A percentile compares a stretch with the other conserved stretches of the same genome.
These are phyloP conservation scores for Sporisorium graminicola DNA, from an alignment of 1,284 basidiomycete species.

Conservation along the genomic window DNA sequence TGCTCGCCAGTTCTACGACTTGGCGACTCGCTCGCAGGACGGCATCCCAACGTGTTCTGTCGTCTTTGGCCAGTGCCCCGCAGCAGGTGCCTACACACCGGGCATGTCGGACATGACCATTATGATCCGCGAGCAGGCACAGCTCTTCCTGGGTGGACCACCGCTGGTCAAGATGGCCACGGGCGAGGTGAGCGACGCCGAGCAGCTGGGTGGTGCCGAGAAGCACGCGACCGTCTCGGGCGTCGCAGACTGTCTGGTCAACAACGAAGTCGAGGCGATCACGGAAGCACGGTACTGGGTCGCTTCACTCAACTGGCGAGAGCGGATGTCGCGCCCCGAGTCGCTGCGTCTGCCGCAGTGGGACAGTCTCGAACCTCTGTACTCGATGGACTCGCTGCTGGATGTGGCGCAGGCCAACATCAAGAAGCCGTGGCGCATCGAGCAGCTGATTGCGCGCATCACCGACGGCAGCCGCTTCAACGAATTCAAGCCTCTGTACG, in stretches of 20 bases:
- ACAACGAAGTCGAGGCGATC: slow-evolving; percentile 7
- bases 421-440: slow-evolving; percentile 11
- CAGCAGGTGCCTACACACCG: slow-evolving; percentile 6
- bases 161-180: slow-evolving; percentile 9
- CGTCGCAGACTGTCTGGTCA: slow-evolving; percentile 5
- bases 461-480: slow-evolving; percentile 13
- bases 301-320: slow-evolving; percentile 2
- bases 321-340: slow-evolving; percentile 2
- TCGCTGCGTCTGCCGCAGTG: neutral
- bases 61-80: slow-evolving; percentile 8
- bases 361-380: slow-evolving; percentile 6
- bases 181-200: neutral
- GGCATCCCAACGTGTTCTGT: slow-evolving; percentile 5
- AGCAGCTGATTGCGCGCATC: slow-evolving; percentile 7
- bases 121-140: slow-evolving; percentile 6
- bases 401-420: slow-evolving; percentile 8
- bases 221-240: slow-evolving; percentile 5
- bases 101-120: slow-evolving; percentile 12
- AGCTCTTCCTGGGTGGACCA: slow-evolving; percentile 5
- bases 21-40: slow-evolving; percentile 5
- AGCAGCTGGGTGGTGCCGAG: slow-evolving; percentile 8
- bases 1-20: slow-evolving; percentile 5
- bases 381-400: slow-evolving; percentile 9
- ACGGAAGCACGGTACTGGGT: slow-evolving; percentile 10
- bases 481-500: slow-evolving; percentile 6